phyloP scores from a whole-genome alignment of 1,284 basidiomycete species.

The Sanghuangporus weigelae region DNA sequence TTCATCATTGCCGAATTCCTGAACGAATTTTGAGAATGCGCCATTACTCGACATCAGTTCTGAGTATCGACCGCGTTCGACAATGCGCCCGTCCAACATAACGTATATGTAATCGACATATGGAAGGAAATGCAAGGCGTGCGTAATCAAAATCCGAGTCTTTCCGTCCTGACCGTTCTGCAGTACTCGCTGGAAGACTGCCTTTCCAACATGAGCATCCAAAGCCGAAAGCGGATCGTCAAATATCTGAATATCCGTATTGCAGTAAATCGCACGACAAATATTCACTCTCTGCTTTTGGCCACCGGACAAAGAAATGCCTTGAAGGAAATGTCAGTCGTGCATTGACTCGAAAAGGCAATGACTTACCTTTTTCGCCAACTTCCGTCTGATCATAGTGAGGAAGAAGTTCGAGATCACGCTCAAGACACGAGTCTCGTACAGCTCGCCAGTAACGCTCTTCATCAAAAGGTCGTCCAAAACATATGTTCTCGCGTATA shows the following conservation, averaged over 20 bases:
- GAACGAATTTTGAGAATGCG: slow-evolving; percentile 69
- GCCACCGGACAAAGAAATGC: slow-evolving; percentile 80
- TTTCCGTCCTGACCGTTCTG: slow-evolving; percentile 41
- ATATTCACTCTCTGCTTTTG: slow-evolving; percentile 77
- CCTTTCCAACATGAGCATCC: slow-evolving; percentile 85
- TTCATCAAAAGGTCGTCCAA: slow-evolving; percentile 77
- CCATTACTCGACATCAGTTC: slow-evolving; percentile 62
- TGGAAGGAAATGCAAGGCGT: slow-evolving; percentile 78
- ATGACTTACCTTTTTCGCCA: slow-evolving; percentile 64
- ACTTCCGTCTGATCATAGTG: slow-evolving; percentile 86
- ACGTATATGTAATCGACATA: slow-evolving; percentile 73
- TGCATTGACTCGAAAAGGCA: slow-evolving; percentile 16
- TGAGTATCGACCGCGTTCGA: slow-evolving; percentile 71
- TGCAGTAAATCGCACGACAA: slow-evolving; percentile 80
- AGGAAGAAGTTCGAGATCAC: slow-evolving; percentile 77
- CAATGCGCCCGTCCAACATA: slow-evolving; percentile 66
- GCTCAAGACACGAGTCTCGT: slow-evolving; percentile 67
- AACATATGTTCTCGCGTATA: slow-evolving; percentile 75
- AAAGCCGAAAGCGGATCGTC: slow-evolving; percentile 79
- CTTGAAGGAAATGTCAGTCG: slow-evolving; percentile 23
- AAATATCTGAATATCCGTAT: slow-evolving; percentile 82
- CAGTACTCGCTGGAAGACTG: slow-evolving; percentile 78
- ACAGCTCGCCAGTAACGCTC: slow-evolving; percentile 76
- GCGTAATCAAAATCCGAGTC: slow-evolving; percentile 81
- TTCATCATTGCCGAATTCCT: slow-evolving; percentile 57